Percentiles rank a stretch among this genome's conserved stretches.
These are phyloP conservation scores for Fusarium secorum DNA, from an alignment of 2,329 filamentous ascomycete genomes.

Conservation along the genomic window DNA sequence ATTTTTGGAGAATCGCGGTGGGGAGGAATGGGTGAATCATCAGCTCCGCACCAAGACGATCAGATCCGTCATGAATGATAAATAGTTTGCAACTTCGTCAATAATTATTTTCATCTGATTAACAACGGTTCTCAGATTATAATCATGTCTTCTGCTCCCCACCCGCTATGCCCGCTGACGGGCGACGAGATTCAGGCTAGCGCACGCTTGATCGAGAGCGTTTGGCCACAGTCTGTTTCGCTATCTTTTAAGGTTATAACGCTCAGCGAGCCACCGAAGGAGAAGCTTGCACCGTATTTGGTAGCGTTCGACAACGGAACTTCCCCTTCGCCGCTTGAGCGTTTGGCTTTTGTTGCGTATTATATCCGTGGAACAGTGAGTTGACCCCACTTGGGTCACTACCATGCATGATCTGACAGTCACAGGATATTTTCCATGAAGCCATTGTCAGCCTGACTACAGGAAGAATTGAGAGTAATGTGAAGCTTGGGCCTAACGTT, in stretches of 20 bases:
- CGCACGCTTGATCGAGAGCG: constrained; percentile 13
- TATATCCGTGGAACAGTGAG: constrained; percentile 28
- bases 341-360: constrained; percentile 29
- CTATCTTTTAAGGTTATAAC: constrained; percentile 34
- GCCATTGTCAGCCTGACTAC: constrained; percentile 28
- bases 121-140: accelerated
- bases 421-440: constrained; percentile 30
- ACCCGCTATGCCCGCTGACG: constrained; percentile 30
- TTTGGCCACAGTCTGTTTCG: constrained; percentile 23
- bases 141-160: background rate
- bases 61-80: background rate
- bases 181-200: constrained; percentile 24
- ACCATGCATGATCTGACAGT: background rate
- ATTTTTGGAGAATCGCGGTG: constrained; percentile 17
- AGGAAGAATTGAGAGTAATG: constrained; percentile 21
- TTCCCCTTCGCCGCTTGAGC: constrained; percentile 5
- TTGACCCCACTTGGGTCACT: accelerated
- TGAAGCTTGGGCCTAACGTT: constrained; percentile 27
- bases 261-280: constrained; percentile 28
- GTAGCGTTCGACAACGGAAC: constrained; percentile 11
- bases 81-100: background rate
- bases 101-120: background rate
- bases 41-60: background rate
- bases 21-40: background rate
- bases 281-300: constrained; percentile 22